Percentiles rank a stretch among this genome's conserved stretches.
Evolutionary conservation across 2,329 filamentous ascomycete genomes (phyloP).

Genomic region (Trichoderma sp.): DNA sequence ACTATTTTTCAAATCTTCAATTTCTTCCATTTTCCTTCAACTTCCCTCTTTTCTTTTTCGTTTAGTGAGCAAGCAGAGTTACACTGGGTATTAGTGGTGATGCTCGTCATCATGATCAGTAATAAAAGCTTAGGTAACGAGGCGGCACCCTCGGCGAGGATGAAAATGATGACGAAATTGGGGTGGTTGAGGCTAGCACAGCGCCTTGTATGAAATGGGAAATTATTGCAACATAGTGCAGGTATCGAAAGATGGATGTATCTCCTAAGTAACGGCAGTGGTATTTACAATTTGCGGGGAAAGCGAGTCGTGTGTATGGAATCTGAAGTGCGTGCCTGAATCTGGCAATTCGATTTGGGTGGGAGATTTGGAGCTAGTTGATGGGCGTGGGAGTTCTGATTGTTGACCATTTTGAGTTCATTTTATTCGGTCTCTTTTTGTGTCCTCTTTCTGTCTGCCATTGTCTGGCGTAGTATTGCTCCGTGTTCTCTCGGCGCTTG

Average conservation of each 20-base stretch:
- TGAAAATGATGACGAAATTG: neutral
- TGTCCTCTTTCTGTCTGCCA: neutral
- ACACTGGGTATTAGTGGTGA: neutral
- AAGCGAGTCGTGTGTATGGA: neutral
- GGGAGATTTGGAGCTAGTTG: neutral
- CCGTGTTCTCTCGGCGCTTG: neutral
- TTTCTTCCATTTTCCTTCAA: neutral
- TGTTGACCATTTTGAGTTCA: neutral
- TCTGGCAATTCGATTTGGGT: neutral
- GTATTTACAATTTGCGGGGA: neutral
- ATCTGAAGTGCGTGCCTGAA: neutral
- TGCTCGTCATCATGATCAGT: neutral
- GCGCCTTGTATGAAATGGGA: neutral
- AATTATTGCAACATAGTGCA: neutral
- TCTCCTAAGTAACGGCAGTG: neutral
- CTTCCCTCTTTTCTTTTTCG: neutral
- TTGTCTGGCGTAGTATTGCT: neutral
- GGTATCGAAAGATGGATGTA: neutral
- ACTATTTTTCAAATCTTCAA: neutral
- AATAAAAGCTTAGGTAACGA: neutral
- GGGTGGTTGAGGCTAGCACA: neutral
- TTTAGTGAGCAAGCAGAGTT: neutral
- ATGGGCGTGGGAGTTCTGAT: neutral
- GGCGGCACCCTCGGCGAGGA: neutral
- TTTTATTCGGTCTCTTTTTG: neutral